Conservation (phyloP, 2,329 filamentous ascomycete genomes). For the Colletotrichum sp. region DNA sequence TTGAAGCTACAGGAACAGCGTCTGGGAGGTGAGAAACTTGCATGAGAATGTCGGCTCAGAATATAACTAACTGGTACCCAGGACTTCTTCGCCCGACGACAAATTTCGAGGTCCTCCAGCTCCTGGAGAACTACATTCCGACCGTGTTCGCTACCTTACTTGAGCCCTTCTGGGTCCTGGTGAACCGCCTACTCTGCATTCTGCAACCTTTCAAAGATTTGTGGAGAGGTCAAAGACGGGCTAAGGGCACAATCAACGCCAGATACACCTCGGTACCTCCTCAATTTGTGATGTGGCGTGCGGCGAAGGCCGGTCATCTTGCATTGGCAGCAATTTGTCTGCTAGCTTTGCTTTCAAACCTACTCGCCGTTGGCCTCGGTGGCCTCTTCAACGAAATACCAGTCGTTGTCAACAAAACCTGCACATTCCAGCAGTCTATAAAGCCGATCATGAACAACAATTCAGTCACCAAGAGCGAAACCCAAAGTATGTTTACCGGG, state of each 20-base stretch:
- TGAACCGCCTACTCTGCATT: constrained; percentile 59
- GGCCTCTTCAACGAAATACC: no score
- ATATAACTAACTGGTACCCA: no score
- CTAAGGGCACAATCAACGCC: constrained; percentile 40
- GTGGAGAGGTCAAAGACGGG: constrained; percentile 36
- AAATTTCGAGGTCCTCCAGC: constrained; percentile 38
- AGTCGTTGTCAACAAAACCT: no score
- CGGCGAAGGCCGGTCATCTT: constrained; percentile 48
- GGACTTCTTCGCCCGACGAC: constrained; percentile 27
- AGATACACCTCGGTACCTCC: constrained; percentile 62
- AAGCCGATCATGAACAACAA: no score
- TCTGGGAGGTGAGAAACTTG: no score
- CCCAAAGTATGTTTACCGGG: no score
- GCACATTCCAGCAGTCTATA: no score
- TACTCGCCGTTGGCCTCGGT: constrained; percentile 48
- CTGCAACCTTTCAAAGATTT: constrained; percentile 61
- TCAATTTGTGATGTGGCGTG: constrained; percentile 52
- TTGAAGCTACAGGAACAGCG: no score
- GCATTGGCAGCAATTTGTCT: constrained; percentile 51
- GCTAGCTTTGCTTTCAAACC: constrained; percentile 54
- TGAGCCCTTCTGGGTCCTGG: constrained; percentile 60
- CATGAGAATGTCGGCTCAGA: no score
- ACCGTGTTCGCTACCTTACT: constrained; percentile 59
- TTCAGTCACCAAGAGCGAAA: no score
- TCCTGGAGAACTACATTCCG: constrained; percentile 55